Evolutionary conservation across 1,284 basidiomycete genomes (phyloP), one percentile per base, ranked within the genome.

Genomic region (Cryptococcus amylolentus): DNA sequence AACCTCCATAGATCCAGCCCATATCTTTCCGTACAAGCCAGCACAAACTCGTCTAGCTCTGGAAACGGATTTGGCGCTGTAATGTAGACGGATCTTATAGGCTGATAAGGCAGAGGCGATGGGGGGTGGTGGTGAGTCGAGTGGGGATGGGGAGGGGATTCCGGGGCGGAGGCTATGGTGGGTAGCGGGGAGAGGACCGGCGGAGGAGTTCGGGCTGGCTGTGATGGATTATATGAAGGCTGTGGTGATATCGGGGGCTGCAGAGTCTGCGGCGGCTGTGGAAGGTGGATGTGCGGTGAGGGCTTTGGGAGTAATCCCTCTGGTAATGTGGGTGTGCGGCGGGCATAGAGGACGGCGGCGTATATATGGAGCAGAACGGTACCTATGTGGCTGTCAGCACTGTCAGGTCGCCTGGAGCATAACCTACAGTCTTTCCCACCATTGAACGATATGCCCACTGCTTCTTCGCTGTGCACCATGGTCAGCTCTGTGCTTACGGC

Each of bases 361-460:
- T 90, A 87, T 39, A 98, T 84, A 75, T 97, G 94, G 3, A 98
- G 81, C 23, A 98, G 83, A 12, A 98, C 93, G 0, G 94, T 98
- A 73, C 93, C 92, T 94, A 70, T 35, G 26, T 31, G 18, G 14
- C 4, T 2, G 14, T 16, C 26, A 28, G 12, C 23, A 35, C 18
- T n/a, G 14, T 31, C 18, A n/a, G 4, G 20, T 18, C 8, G 23
- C 16, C 49, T 31, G 56, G 23, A 16, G 27, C 20, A 13, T n/a
- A 0, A 80, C 89, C 68, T 66, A 93, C 93, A 98, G 72, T 98
- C 95, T 75, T 98, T 98, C 45, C 95, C 95, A 13, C 95, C 95
- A 66, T 98, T 98, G 80, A 97, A 98, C 75, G 91, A 96, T 52
- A 98, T 81, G 5, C 89, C 88, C 14, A 91, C 78, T 52, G 81